Base-by-base conservation (phyloP, 139 green algal species). In the Gonium pectorale region DNA sequence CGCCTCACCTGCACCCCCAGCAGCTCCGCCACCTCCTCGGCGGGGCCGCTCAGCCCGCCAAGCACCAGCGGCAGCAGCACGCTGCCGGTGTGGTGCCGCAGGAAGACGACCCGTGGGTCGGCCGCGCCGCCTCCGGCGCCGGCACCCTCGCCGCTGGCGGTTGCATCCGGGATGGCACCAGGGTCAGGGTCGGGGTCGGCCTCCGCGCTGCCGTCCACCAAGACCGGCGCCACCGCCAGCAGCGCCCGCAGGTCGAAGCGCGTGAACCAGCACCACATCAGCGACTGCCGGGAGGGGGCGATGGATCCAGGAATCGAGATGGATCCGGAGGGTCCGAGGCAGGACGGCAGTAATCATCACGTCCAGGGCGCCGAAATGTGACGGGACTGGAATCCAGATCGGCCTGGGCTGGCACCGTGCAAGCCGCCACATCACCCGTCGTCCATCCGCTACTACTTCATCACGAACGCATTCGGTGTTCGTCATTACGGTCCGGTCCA, bases 11-110 rank as follows among this genome's bases (percentile, higher is more conserved):
- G 75, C 60, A 52, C 43, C 5, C 77, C 43, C 59, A 83, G 41
- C 43, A 73, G 26, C 31, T 35, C 33, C 41, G 62, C 60, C 62
- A 83, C 43, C 43, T 19, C 11, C 43, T 51, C 77, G 31, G 77
- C 77, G 5, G 33, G 24, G 40, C 24, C 19, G 7, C 15, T 24
- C n/a, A 38, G 24, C 33, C 31, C 62, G 19, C 77, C 77, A 0
- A 83, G 35, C 37, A 44, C 41, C 44, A 83, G n/a, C 22, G 77
- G 77, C 22, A 83, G 62, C 43, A 83, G 77, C 77, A 83, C 62
- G 6, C 38, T 60, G 62, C 60, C 77, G 21, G 40, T 19, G 33
- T 83, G 19, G 1, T 22, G 43, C 1, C 60, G 62, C n/a, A 83
- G 41, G 31, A 83, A 73, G 17, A 64, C 21, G 24, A 73, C 77